Evolutionary conservation across 768 basidiomycete genomes (phyloP).

Genomic region (Mycena filopes): DNA sequence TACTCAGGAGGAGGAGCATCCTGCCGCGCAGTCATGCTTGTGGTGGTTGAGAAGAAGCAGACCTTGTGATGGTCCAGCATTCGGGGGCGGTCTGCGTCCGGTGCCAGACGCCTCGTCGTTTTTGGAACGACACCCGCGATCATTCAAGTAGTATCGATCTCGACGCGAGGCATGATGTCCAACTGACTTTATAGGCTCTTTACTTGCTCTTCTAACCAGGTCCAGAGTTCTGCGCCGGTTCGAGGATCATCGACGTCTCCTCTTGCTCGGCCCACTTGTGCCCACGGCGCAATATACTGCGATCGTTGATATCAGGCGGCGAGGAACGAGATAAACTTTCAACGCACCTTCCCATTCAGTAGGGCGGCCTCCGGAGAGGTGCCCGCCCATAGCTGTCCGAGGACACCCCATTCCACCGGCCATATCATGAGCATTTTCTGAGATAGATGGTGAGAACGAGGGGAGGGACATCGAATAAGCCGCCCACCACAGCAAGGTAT

Average conservation of each 20-base stretch:
- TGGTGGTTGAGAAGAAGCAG: background rate
- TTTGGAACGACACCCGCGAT: background rate
- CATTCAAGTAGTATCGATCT: background rate
- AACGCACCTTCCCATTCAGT: constrained; percentile 52
- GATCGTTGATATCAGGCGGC: constrained; percentile 28
- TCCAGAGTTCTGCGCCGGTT: constrained; percentile 42
- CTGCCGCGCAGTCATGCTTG: background rate
- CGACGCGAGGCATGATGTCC: background rate
- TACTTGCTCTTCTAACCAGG: constrained; percentile 47
- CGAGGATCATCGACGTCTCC: constrained; percentile 38
- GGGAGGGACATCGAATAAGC: no score
- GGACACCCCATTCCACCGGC: constrained; percentile 48
- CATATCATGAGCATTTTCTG: constrained; percentile 40
- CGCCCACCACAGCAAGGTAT: background rate
- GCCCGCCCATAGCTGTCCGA: constrained; percentile 57
- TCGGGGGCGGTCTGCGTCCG: background rate
- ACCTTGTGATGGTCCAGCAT: background rate
- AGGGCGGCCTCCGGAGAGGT: constrained; percentile 50
- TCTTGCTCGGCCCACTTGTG: constrained; percentile 37
- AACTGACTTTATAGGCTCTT: background rate
- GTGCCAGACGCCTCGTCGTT: background rate
- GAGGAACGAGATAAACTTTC: background rate
- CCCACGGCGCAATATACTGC: constrained; percentile 44
- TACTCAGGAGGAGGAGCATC: constrained; percentile 9
- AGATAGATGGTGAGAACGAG: background rate